These are phyloP conservation scores for Pelargonium nanum DNA, from an alignment of 345 rosid species.

Conservation along the genomic window DNA sequence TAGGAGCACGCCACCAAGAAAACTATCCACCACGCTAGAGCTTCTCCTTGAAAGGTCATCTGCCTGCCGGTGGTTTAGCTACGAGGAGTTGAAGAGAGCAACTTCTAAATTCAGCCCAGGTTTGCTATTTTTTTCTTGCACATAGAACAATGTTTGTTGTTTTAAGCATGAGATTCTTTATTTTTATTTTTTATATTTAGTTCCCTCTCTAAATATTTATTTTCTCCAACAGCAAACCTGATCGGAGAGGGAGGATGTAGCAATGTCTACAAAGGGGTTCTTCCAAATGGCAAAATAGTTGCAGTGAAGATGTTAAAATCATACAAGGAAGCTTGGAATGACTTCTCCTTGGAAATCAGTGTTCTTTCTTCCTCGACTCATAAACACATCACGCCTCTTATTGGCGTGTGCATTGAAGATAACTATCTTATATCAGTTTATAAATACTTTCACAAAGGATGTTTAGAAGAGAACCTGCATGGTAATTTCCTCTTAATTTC, in stretches of 20 bases:
- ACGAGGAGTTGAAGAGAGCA: slow-evolving; percentile 62
- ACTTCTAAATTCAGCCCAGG: slow-evolving; percentile 65
- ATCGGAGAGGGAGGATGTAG: slow-evolving; percentile 94
- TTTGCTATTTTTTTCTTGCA: slow-evolving; percentile 19
- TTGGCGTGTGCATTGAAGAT: slow-evolving; percentile 81
- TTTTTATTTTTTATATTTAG: not conserved
- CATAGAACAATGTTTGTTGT: not conserved
- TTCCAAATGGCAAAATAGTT: slow-evolving; percentile 67
- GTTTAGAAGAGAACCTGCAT: slow-evolving; percentile 89
- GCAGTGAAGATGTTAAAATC: slow-evolving; percentile 89
- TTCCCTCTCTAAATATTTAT: too few relatives aligned
- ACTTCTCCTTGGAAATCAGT: slow-evolving; percentile 71
- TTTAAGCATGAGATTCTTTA: not conserved
- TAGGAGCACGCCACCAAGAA: slow-evolving; percentile 6
- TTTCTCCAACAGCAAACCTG: slow-evolving; percentile 45
- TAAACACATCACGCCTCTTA: slow-evolving; percentile 62
- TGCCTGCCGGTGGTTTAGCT: slow-evolving; percentile 62
- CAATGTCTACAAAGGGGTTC: slow-evolving; percentile 70
- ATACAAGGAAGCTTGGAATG: slow-evolving; percentile 56
- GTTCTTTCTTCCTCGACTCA: slow-evolving; percentile 66
- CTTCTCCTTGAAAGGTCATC: slow-evolving; percentile 65
- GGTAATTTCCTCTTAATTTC: slow-evolving; percentile 30
- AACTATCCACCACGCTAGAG: slow-evolving; percentile 44
- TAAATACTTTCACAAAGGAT: slow-evolving; percentile 80
- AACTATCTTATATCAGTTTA: slow-evolving; percentile 65